Conservation (phyloP, 108 stramenopile species). For the Cyclotella atomus region DNA sequence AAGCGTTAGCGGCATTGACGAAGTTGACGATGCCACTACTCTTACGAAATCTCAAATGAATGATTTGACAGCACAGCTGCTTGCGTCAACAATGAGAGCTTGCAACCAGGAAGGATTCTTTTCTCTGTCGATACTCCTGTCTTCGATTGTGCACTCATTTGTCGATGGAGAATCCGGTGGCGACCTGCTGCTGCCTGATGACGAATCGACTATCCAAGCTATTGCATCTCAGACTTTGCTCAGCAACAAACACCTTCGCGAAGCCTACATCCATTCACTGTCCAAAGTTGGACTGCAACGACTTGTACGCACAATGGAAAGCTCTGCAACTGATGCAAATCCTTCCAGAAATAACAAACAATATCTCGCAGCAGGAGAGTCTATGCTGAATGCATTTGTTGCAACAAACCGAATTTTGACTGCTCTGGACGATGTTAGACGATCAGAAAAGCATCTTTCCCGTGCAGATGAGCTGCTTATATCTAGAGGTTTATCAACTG, state of each 20-base stretch:
- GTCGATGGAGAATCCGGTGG: constrained; percentile 4
- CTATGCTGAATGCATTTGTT: constrained; percentile 33
- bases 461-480: constrained; percentile 26
- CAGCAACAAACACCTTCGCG: constrained; percentile 22
- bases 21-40: background rate
- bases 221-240: constrained; percentile 14
- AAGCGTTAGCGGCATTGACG: background rate
- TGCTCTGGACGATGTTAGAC: constrained; percentile 14
- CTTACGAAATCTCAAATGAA: constrained; percentile 14
- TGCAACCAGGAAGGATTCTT: constrained; percentile 68
- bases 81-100: constrained; percentile 50
- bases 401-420: constrained; percentile 22
- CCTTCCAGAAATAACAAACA: background rate
- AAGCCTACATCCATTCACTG: constrained; percentile 51
- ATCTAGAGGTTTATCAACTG: constrained; percentile 29
- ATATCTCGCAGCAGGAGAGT: constrained; percentile 2
- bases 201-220: constrained; percentile 8
- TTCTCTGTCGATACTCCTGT: constrained; percentile 61
- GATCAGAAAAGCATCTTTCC: background rate
- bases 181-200: background rate
- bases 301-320: background rate
- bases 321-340: background rate
- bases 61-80: constrained; percentile 19
- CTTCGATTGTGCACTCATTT: constrained; percentile 24
- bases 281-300: constrained; percentile 49